These are phyloP conservation scores for Clavispora carvajalis DNA, from an alignment of 805 yeast genomes.

Conservation along the genomic window DNA sequence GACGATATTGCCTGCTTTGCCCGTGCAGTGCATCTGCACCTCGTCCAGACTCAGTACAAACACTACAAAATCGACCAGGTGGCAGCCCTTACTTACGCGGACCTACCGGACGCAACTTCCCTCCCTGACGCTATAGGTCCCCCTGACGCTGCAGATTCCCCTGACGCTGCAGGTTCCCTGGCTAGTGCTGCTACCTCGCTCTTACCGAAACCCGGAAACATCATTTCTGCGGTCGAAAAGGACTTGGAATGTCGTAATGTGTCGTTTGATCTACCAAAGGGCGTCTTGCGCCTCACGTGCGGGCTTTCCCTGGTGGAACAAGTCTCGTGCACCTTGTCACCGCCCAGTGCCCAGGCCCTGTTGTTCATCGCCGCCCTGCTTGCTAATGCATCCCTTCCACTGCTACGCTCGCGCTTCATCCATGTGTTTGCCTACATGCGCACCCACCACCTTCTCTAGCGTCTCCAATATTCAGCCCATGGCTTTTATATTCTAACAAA, in stretches of 20 bases:
- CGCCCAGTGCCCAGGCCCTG: neutral
- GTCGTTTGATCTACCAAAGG: constrained; percentile 4
- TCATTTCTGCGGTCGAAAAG: constrained; percentile 14
- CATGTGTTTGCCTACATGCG: constrained; percentile 5
- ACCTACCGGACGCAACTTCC: neutral
- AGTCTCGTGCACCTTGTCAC: constrained; percentile 2
- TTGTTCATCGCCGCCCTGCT: constrained; percentile 7
- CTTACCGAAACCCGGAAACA: too few relatives aligned
- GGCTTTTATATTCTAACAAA: neutral
- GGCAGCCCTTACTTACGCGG: constrained; percentile 2
- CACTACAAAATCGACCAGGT: constrained; percentile 25
- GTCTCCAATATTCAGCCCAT: too few relatives aligned
- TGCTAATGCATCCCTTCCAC: constrained; percentile 4
- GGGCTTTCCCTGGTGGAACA: constrained; percentile 12
- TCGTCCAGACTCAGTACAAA: constrained; percentile 26
- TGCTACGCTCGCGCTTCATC: constrained; percentile 1
- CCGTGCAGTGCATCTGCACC: constrained; percentile 15
- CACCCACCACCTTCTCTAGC: constrained; percentile 1
- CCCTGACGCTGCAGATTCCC: too few relatives aligned
- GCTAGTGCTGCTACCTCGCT: too few relatives aligned
- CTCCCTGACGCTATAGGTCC: too few relatives aligned
- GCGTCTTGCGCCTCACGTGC: constrained; percentile 20
- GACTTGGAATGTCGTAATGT: constrained; percentile 26
- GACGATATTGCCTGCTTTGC: constrained; percentile 21
- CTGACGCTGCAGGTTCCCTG: too few relatives aligned